Percentiles rank a stretch among this genome's conserved stretches.
phyloP scores from a whole-genome alignment of 2,329 filamentous ascomycete species.

The Xylaria hypoxylon region DNA sequence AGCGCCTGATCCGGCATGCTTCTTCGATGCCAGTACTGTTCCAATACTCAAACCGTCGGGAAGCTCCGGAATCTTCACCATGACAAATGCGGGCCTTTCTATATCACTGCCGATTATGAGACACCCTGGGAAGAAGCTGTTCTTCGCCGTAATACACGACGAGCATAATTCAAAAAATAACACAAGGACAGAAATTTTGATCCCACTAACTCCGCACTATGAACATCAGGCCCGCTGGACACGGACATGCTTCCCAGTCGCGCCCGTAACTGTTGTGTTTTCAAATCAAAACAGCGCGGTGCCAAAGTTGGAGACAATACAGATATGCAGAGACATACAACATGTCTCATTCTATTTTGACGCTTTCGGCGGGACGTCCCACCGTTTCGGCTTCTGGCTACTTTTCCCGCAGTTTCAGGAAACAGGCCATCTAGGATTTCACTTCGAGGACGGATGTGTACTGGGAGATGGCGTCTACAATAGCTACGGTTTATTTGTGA shows the following conservation, averaged over 20 bases:
- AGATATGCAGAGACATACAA: conserved; percentile 28
- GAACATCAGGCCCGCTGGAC: conserved; percentile 23
- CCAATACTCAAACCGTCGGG: conserved; percentile 14
- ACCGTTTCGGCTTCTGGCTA: conserved; percentile 29
- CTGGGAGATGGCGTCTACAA: conserved; percentile 23
- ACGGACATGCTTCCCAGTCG: conserved; percentile 18
- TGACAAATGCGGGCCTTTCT: conserved; percentile 27
- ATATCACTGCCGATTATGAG: conserved; percentile 24
- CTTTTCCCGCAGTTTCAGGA: conserved; percentile 20
- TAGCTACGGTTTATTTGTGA: conserved; percentile 17
- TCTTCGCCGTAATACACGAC: conserved; percentile 23
- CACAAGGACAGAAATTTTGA: conserved; percentile 16
- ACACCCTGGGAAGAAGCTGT: conserved; percentile 8
- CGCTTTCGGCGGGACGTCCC: conserved; percentile 23
- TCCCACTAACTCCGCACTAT: conserved; percentile 21
- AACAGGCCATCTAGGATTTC: not conserved
- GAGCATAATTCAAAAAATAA: conserved; percentile 6
- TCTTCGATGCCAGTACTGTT: conserved; percentile 21
- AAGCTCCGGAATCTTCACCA: conserved; percentile 23
- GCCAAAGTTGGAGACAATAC: conserved; percentile 13
- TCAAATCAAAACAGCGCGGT: not conserved
- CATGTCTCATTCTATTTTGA: conserved; percentile 23
- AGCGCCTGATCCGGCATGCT: conserved; percentile 26
- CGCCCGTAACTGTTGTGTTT: conserved; percentile 23
- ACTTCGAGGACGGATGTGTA: conserved; percentile 10